phyloP scores from a whole-genome alignment of 805 yeast genomes.

The Saturnispora bothae region DNA sequence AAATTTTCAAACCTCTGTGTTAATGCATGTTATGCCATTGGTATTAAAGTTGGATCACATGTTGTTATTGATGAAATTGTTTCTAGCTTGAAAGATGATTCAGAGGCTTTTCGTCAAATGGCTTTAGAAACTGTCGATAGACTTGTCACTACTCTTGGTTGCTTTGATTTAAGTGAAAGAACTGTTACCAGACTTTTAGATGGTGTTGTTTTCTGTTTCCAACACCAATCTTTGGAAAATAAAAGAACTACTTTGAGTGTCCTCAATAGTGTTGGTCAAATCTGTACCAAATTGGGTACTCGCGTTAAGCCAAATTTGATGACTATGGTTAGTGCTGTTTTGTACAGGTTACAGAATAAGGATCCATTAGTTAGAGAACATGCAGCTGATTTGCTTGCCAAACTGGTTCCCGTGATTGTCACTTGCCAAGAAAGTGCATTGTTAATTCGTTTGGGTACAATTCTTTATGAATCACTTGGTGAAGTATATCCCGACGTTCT shows the following conservation, averaged over 20 bases:
- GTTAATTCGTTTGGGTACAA: constrained; percentile 57
- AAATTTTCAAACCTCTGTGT: constrained; percentile 51
- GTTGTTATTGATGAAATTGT: constrained; percentile 49
- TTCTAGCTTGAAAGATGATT: constrained; percentile 61
- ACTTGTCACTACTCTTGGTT: constrained; percentile 40
- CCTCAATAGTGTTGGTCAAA: constrained; percentile 53
- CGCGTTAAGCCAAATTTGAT: constrained; percentile 64
- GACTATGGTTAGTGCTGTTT: constrained; percentile 58
- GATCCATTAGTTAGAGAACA: constrained; percentile 67
- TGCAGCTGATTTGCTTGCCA: constrained; percentile 66
- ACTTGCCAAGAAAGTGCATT: constrained; percentile 54
- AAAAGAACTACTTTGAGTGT: constrained; percentile 26
- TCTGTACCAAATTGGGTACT: constrained; percentile 49
- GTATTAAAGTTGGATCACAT: constrained; percentile 57
- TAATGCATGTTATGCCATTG: constrained; percentile 58
- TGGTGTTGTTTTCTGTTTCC: constrained; percentile 71
- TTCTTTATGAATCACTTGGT: constrained; percentile 83
- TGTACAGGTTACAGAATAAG: constrained; percentile 65
- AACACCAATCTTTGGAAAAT: constrained; percentile 58
- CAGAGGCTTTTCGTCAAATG: constrained; percentile 73
- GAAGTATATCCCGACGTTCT: constrained; percentile 91
- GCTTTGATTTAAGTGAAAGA: constrained; percentile 50
- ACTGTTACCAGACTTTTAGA: constrained; percentile 61
- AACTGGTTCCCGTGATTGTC: constrained; percentile 56
- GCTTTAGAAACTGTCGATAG: constrained; percentile 59